Base-by-base conservation (phyloP, 2,329 filamentous ascomycete genomes). In the Pleurostoma richardsiae region DNA sequence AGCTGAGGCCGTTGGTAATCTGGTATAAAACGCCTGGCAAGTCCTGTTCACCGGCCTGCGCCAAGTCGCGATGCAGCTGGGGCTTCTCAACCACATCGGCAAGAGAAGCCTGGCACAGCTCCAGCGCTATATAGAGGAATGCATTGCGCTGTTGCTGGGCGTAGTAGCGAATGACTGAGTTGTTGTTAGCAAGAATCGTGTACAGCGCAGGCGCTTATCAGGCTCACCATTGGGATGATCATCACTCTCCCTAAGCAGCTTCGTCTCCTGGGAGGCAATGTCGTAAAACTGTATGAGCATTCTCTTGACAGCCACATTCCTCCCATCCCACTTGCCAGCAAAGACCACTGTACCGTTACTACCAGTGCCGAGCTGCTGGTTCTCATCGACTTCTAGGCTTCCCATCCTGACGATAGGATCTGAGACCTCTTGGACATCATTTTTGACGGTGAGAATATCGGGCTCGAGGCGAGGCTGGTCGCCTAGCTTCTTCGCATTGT, bases 271-370 rank as follows among this genome's bases (percentile, higher is more conserved):
- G 8, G 89, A 90, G 1, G 94, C 94, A 56, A 99, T 88, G 54
- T 96, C 92, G 62, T 91, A 96, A 58, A 96, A 96, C 56, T 96
- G 89, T 31, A 92, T 89, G 50, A 97, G 75, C 90, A 99, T 95
- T 31, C 94, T 83, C 73, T 99, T 99, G 42, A 99, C 90, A 1
- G 94, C 94, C 29, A 99, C 92, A 40, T 91, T 86, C 43, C 91
- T 85, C 28, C 90, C 90, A 63, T 95, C 94, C 63, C 95, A 97
- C 45, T 85, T 88, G n/a, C 94, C 94, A 42, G 89, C 86, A 64
- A 94, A 97, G 1, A 99, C 94, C 45, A 95, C 83, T 0, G 94
- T 99, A n/a, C 94, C 94, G 61, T 96, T 95, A 64, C 92, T 97
- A 46, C 94, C 94, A 49, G 89, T 85, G 27, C 83, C 83, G 30